Percentiles rank a stretch among this genome's conserved stretches.
Conservation (phyloP, 441 rosid genomes). For the Gossypium aridum region DNA sequence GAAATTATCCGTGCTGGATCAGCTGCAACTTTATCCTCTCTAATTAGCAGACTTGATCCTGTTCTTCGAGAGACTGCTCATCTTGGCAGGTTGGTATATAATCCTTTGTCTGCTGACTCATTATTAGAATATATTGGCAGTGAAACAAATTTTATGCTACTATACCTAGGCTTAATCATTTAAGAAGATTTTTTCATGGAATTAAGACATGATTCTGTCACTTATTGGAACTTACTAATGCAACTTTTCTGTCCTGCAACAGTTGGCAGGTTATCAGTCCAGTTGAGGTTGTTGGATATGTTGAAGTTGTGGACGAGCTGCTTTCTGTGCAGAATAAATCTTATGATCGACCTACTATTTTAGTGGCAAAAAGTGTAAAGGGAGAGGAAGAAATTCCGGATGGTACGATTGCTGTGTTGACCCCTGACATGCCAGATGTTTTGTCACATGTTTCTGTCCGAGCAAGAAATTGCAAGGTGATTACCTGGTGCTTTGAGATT, state of each 20-base stretch:
- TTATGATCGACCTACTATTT: constrained; percentile 70
- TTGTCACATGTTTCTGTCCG: constrained; percentile 98
- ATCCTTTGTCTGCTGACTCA: constrained; percentile 3
- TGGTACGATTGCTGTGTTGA: constrained; percentile 94
- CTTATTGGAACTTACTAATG: constrained; percentile 19
- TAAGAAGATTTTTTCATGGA: constrained; percentile 4
- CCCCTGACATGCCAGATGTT: constrained; percentile 99
- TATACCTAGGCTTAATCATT: neutral
- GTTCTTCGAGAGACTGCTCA: constrained; percentile 88
- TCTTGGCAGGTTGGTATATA: constrained; percentile 76
- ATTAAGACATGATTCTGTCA: neutral
- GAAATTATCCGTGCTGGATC: constrained; percentile 98
- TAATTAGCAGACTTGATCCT: constrained; percentile 93
- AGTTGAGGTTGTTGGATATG: constrained; percentile 80
- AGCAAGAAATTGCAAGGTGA: constrained; percentile 96
- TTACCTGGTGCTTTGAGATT: constrained; percentile 19
- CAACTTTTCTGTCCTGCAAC: constrained; percentile 32
- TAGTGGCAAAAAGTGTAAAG: constrained; percentile 86
- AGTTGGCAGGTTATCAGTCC: constrained; percentile 99
- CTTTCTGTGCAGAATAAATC: constrained; percentile 81
- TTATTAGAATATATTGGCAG: constrained; percentile 8
- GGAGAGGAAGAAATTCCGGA: constrained; percentile 99
- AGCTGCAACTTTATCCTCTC: constrained; percentile 83
- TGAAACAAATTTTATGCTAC: neutral
- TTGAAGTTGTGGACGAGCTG: constrained; percentile 78